These are phyloP conservation scores for Eimeria falciformis DNA, from an alignment of 169 alveolate genomes.

Conservation along the genomic window DNA sequence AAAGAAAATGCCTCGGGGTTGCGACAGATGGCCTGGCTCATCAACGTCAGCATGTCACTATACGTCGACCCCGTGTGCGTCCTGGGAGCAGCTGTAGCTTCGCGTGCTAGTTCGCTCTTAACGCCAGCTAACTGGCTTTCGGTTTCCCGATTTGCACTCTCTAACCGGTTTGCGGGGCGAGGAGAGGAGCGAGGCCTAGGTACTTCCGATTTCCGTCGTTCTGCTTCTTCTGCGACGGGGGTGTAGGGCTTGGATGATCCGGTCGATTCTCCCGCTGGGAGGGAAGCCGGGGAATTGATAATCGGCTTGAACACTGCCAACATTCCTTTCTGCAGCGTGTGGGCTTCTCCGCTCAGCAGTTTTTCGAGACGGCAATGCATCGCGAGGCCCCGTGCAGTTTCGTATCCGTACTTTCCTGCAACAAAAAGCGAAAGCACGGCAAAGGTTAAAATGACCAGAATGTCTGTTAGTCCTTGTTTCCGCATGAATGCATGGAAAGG, in stretches of 20 bases:
- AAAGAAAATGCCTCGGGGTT: background rate
- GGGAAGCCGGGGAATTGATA: conserved; percentile 19
- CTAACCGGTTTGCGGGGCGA: background rate
- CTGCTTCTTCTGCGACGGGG: background rate
- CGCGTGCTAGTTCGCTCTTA: background rate
- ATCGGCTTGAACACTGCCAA: conserved; percentile 64
- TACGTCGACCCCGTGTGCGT: background rate
- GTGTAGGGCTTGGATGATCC: background rate
- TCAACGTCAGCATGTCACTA: conserved; percentile 9
- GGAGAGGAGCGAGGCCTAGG: background rate
- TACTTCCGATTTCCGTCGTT: background rate
- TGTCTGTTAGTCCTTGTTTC: too few relatives aligned
- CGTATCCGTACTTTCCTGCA: conserved; percentile 67
- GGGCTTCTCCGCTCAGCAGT: conserved; percentile 70
- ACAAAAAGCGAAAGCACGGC: too few relatives aligned
- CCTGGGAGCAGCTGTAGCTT: background rate
- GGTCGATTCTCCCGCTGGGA: background rate
- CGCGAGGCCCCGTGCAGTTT: conserved; percentile 62
- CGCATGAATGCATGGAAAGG: too few relatives aligned
- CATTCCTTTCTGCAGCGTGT: conserved; percentile 69
- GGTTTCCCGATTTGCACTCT: background rate
- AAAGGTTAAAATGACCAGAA: too few relatives aligned
- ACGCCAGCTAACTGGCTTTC: background rate
- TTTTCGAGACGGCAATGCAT: conserved; percentile 65
- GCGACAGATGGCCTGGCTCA: conserved; percentile 3